These are phyloP conservation scores for Rugonectria rugulosa DNA, from an alignment of 2,329 filamentous ascomycete species.

Conservation along the genomic window DNA sequence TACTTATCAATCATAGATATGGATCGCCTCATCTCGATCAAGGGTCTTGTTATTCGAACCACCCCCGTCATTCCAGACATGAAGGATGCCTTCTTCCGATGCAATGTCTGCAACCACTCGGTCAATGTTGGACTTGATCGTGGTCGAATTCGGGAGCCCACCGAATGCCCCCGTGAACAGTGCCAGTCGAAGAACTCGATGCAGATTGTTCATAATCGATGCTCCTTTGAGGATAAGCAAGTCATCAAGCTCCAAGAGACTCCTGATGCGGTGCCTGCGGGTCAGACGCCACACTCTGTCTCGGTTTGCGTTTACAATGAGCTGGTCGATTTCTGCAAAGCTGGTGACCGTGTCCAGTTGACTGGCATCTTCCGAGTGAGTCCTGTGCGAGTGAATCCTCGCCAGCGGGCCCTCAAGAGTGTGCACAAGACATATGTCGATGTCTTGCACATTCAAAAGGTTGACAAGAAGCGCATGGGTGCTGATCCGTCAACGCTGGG, in stretches of 20 bases:
- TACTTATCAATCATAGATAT: slow-evolving; percentile 67
- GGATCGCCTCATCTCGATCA: slow-evolving; percentile 94
- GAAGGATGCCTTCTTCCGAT: slow-evolving; percentile 98
- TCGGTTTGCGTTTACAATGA: slow-evolving; percentile 97
- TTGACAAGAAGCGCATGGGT: slow-evolving; percentile 93
- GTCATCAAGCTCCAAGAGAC: slow-evolving; percentile 99
- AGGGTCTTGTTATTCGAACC: slow-evolving; percentile 93
- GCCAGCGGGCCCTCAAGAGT: slow-evolving; percentile 90
- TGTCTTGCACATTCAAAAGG: slow-evolving; percentile 93
- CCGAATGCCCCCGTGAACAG: slow-evolving; percentile 81
- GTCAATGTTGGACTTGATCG: slow-evolving; percentile 91
- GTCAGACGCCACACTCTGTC: slow-evolving; percentile 96
- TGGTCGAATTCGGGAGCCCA: slow-evolving; percentile 95
- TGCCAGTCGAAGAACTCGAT: slow-evolving; percentile 93
- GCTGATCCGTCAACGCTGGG: slow-evolving; percentile 90
- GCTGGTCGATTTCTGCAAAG: slow-evolving; percentile 96
- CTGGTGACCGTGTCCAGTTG: slow-evolving; percentile 93
- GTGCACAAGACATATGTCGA: slow-evolving; percentile 99
- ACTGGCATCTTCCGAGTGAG: slow-evolving; percentile 97
- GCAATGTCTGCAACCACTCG: slow-evolving; percentile 90
- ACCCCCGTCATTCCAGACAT: slow-evolving; percentile 98
- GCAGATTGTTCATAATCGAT: slow-evolving; percentile 97
- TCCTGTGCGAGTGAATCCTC: slow-evolving; percentile 91
- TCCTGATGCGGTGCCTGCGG: slow-evolving; percentile 90
- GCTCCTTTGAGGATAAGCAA: slow-evolving; percentile 94